A percentile compares a stretch with the other conserved stretches of the same genome.
These are phyloP conservation scores for Lactuca sativa DNA, from an alignment of 129 eudicot species.

Conservation along the genomic window DNA sequence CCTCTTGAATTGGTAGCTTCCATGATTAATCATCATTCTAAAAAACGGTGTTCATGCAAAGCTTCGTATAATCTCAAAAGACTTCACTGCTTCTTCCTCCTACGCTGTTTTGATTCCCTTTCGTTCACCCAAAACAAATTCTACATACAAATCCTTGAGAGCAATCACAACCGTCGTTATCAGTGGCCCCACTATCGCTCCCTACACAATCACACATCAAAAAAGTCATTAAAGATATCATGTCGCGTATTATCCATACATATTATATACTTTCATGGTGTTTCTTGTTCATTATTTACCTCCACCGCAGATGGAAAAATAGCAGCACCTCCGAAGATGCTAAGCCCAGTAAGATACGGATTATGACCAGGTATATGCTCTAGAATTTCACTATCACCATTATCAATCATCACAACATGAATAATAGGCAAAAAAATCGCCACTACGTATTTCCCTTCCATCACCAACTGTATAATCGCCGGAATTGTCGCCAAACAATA, in stretches of 20 bases:
- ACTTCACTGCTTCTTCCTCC: background rate
- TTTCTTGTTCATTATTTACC: conserved; percentile 41
- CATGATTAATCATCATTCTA: background rate
- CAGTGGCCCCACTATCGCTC: conserved; percentile 98
- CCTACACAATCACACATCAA: conserved; percentile 44
- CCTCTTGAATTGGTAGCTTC: background rate
- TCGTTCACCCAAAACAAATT: conserved; percentile 74
- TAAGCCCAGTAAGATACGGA: conserved; percentile 89
- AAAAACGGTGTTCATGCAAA: background rate
- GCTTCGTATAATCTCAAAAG: background rate
- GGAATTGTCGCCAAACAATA: conserved; percentile 72
- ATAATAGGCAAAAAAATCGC: conserved; percentile 56
- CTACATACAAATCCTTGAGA: conserved; percentile 85
- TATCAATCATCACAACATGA: conserved; percentile 73
- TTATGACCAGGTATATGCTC: conserved; percentile 86
- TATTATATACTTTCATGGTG: background rate
- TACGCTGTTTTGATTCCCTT: conserved; percentile 55
- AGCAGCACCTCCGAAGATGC: conserved; percentile 96
- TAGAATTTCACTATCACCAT: conserved; percentile 68
- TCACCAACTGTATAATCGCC: conserved; percentile 68
- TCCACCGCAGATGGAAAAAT: conserved; percentile 86
- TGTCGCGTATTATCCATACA: background rate
- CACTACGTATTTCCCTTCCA: conserved; percentile 73
- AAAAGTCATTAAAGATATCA: background rate
- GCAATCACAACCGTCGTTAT: conserved; percentile 89